A percentile compares a stretch with the other conserved stretches of the same genome.
Conservation (phyloP, 2,329 filamentous ascomycete species). For the Penicillium carneum region DNA sequence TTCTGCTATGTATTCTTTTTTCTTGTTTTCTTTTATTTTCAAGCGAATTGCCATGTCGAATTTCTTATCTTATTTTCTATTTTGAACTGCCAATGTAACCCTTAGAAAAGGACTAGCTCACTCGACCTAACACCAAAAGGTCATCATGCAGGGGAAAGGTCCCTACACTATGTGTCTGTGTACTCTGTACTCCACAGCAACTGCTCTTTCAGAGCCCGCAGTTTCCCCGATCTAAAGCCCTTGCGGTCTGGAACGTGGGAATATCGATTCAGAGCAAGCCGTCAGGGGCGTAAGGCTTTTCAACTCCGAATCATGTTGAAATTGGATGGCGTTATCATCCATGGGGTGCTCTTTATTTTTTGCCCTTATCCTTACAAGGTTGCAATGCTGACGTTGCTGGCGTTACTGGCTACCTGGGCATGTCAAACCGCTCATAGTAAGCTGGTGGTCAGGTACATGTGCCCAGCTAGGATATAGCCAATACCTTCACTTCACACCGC, state of each 20-base stretch:
- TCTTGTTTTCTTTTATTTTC: neutral
- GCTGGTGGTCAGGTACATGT: constrained; percentile 14
- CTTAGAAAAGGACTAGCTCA: constrained; percentile 3
- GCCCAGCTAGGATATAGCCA: neutral
- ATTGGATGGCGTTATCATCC: neutral
- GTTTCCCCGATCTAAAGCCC: constrained; percentile 24
- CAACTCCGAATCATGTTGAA: neutral
- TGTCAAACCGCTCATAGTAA: neutral
- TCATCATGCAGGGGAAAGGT: constrained; percentile 17
- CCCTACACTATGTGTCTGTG: neutral
- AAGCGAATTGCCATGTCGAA: neutral
- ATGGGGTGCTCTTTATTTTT: neutral
- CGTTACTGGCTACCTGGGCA: neutral
- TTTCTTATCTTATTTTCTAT: constrained; percentile 8
- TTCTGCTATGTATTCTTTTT: neutral
- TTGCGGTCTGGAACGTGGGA: constrained; percentile 35
- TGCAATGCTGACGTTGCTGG: neutral
- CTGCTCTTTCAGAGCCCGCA: constrained; percentile 18
- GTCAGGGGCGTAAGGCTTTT: neutral
- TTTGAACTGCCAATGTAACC: constrained; percentile 16
- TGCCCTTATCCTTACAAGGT: neutral
- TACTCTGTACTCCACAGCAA: neutral
- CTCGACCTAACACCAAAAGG: neutral
- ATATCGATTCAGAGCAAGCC: constrained; percentile 21
- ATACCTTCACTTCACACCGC: constrained; percentile 1